Conservation (phyloP, 176 grass and related monocot species). For the Dendrocalamus sinicus region DNA sequence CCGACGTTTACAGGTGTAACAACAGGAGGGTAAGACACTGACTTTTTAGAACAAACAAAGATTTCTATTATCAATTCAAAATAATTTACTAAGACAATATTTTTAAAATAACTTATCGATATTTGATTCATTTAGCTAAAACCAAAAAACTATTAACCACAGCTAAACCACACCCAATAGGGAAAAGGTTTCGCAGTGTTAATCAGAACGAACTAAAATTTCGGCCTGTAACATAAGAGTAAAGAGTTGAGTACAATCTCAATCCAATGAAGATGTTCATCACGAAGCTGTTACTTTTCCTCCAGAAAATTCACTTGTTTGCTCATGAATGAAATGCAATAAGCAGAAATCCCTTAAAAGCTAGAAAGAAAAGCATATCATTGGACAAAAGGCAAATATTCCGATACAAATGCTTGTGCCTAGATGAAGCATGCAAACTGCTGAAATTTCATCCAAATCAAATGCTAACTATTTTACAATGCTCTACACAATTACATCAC, state of each 20-base stretch:
- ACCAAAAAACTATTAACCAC: too few relatives aligned
- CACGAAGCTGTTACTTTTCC: background rate
- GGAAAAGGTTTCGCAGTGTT: background rate
- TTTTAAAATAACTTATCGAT: too few relatives aligned
- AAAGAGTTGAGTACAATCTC: background rate
- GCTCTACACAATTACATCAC: slow-evolving; percentile 42
- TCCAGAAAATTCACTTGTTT: background rate
- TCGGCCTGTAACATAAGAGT: background rate
- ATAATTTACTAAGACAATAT: too few relatives aligned
- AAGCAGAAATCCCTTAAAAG: background rate
- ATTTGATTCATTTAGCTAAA: too few relatives aligned
- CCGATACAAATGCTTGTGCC: background rate
- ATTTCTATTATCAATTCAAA: too few relatives aligned
- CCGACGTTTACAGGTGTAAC: background rate
- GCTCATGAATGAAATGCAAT: background rate
- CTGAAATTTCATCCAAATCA: slow-evolving; percentile 22
- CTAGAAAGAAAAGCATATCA: background rate
- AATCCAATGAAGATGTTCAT: background rate
- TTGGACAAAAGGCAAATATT: background rate
- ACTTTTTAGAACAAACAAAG: too few relatives aligned
- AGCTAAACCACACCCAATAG: too few relatives aligned
- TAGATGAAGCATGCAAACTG: background rate
- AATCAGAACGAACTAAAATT: too few relatives aligned
- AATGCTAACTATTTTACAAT: slow-evolving; percentile 32
- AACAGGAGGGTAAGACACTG: too few relatives aligned